Evolutionary conservation across 352 stramenopile species (phyloP).

Genomic region (Pythium biforme): DNA sequence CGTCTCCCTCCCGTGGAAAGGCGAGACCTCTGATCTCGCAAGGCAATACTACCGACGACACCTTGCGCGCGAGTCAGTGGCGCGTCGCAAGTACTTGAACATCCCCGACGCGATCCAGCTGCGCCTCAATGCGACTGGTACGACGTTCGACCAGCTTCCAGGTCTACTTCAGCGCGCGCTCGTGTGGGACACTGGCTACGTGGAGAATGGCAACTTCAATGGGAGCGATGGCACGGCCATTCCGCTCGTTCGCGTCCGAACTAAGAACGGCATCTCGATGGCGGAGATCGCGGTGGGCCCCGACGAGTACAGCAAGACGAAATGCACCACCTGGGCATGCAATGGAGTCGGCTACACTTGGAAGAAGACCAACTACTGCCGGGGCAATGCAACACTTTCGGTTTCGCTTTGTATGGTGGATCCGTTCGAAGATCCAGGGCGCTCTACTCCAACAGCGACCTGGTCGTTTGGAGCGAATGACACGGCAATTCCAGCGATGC

Average conservation of each 20-base stretch:
- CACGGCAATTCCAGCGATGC: neutral
- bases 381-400: neutral
- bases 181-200: slow-evolving; percentile 30
- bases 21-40: too few species aligned
- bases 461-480: slow-evolving; percentile 1
- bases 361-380: slow-evolving; percentile 15
- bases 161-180: slow-evolving; percentile 25
- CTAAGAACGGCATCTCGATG: slow-evolving; percentile 22
- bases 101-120: slow-evolving; percentile 16
- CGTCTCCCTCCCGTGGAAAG: too few species aligned
- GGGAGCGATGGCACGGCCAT: too few species aligned
- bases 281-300: slow-evolving; percentile 18
- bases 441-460: too few species aligned
- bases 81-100: neutral
- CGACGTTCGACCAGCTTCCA: slow-evolving; percentile 21
- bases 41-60: too few species aligned
- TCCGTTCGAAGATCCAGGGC: too few species aligned
- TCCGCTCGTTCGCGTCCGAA: slow-evolving; percentile 21
- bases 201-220: neutral
- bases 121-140: slow-evolving; percentile 6
- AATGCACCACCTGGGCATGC: slow-evolving; percentile 11
- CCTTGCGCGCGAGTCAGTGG: neutral
- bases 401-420: slow-evolving; percentile 16
- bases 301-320: neutral
- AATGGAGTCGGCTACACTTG: slow-evolving; percentile 4